Evolutionary conservation across 805 yeast species (phyloP), one percentile per base, ranked within the genome.

Genomic region (Priceomyces castillae): DNA sequence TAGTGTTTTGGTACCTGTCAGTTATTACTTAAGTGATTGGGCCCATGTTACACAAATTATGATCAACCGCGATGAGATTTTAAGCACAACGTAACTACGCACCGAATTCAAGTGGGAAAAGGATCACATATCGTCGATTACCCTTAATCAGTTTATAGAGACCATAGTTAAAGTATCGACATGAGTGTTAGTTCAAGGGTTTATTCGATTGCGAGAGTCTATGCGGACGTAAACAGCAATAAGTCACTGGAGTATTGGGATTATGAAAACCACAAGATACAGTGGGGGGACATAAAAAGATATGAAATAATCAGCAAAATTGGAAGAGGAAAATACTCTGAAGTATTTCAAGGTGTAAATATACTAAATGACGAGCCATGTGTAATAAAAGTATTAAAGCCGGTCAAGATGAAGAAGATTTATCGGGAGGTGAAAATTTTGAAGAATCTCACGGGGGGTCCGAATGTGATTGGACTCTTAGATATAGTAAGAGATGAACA

Each of bases 301-400:
- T 85, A 84, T 59, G 97, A 90, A 62, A 85, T 90, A 47, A 78
- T 86, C 42, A 75, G 77, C 49, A 88, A 90, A 65, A 84, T 90
- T 15, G 97, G 97, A 11, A 77, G 96, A 44, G 97, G 97, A 19
- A 90, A 88, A 69, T 90, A 90, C 66, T 84, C 95, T n/a, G 97
- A 90, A 64, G 97, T 90, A 23, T 90, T 90, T 61, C 85, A 82
- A 60, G 97, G 96, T 22, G 75, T 83, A 35, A 84, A 86, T 58
- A 70, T 86, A 40, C 71, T 78, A 42, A 78, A 78, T 49, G 81
- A 79, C 42, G 76, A 74, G 34, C 63, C 64, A 26, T 85, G 94
- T 56, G 92, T 90, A 34, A 86, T 90, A 52, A 90, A 90, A 62
- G 95, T 89, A 53, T 73, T 90, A 56, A 90, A 90, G 64, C 97